Evolutionary conservation across 176 grass and related monocot genomes (phyloP), one percentile per base, ranked within the genome.

Genomic region (Bolboschoenus planiculmis): DNA sequence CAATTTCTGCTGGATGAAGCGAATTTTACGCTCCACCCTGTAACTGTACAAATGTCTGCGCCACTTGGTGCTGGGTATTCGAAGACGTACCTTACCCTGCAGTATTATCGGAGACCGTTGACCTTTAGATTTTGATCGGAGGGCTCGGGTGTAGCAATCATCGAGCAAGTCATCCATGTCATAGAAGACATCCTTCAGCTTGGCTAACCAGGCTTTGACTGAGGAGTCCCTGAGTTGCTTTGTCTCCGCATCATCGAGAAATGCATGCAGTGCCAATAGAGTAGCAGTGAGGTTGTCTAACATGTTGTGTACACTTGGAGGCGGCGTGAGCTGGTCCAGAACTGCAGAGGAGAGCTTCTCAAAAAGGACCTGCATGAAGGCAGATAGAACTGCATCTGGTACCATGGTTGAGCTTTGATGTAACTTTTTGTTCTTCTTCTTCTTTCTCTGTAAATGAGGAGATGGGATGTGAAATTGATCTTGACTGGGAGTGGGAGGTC

Each of bases 151-250:
- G 2, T 80, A 64, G 55, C 85, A 91, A 24, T 84, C 86, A 87
- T 95, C 93, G 24, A 92, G 86, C 35, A 92, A 84, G 86, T 95
- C 93, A 86, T 95, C 93, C 27, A 82, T 51, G 24, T 95, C 88
- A 21, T 87, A 95, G n/a, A 88, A 79, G 11, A 89, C 34, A 51
- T 92, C 86, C 82, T 92, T 95, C 71, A 90, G 90, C 21, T 92
- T 87, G 14, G 85, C 85, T 61, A 95, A 46, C 93, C 93, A 95
- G 13, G 59, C 83, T 64, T 82, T 78, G 68, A 92, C 85, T 0
- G 87, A 85, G 1, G 67, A 53, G 71, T 95, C 84, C 27, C 66
- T 53, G 40, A 92, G 24, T 62, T 95, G 90, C 79, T 91, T 95
- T 29, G 64, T 86, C 82, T 95, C 93, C 0, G 90, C 90, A 11